Base-by-base conservation (phyloP, 2,329 filamentous ascomycete species). In the Parascedosporium putredinis region DNA sequence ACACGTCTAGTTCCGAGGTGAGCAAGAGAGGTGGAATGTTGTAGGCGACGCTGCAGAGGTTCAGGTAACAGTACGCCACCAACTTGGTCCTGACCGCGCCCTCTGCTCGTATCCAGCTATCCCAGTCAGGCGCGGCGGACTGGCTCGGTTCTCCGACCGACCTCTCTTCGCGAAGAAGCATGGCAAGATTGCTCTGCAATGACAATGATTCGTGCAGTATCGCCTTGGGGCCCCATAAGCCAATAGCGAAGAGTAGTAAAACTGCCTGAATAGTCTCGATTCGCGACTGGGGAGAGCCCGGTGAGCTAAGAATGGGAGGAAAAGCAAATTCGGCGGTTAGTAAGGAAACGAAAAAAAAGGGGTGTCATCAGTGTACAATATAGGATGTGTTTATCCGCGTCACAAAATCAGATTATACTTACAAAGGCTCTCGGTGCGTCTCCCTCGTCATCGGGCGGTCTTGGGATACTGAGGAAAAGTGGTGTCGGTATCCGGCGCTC, bases 201-300 rank as follows among this genome's bases (percentile, higher is more conserved):
- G 75, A 73, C n/a, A 81, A 58, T 0, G 78, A 74, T 53, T 82
- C 78, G 49, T 79, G 73, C 5, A 81, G 62, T 31, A 81, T 78
- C 1, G 75, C 74, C 53, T 79, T 79, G 25, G 75, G 74, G 2
- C 76, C 77, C 78, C 78, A 82, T 5, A 81, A 69, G 0, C 78
- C 78, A 7, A 80, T 71, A 0, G 76, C 75, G 54, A 81, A 80
- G 4, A 82, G 69, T 1, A 84, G 60, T 0, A 84, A 63, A 1
- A 84, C 68, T 3, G 80, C 75, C 56, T 84, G 81, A 2, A 83
- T 82, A 0, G 79, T 84, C 59, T 84, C 80, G 42, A 84, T 69
- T 0, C 77, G 68, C 2, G 77, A 72, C 56, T 78, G 75, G 0
- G 76, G 75, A 0, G 75, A 79, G 51, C 80, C 83, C 1, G 76